Evolutionary conservation across 148 eudicot genomes (phyloP), one percentile per base, ranked within the genome.

Genomic region (Camellia japonica): DNA sequence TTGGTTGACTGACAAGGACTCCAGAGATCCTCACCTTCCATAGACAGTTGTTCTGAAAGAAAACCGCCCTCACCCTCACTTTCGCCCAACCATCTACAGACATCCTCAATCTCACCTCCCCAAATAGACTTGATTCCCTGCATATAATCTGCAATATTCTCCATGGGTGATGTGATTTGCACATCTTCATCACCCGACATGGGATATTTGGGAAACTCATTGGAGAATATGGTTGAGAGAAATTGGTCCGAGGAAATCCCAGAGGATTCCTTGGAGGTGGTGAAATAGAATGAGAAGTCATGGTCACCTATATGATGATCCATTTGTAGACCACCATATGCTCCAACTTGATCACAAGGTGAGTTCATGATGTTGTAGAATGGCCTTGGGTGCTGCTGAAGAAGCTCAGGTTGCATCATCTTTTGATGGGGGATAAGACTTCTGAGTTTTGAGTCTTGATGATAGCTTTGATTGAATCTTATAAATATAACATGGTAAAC

Each of bases 341-440:
- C 46, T 14, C 38, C 73, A 42, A 42, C 4, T 47, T 80, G 67
- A 78, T 80, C 79, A 77, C 55, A 30, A 64, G 19, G 38, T 56
- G 80, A 54, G 62, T 49, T 12, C 30, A 60, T 46, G 5, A n/a
- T 61, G 61, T 70, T 80, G 81, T 18, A 68, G 58, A 41, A 30
- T 58, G 54, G 76, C 87, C 87, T 78, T 2, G 81, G 79, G 55
- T 68, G 41, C 13, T 23, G 77, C n/a, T 59, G 80, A 74, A 76
- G 61, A 47, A 78, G 61, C 52, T 80, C 81, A 9, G 83, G 42
- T 64, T 87, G 85, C 83, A 82, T 84, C 85, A 76, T 86, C 11
- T 6, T 77, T 80, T 64, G 65, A 52, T 55, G 64, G 38, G 38
- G 23, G 46, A 6, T 42, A 41, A 42, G 75, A 30, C 44, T 74